A percentile compares a stretch with the other conserved stretches of the same genome.
These are phyloP conservation scores for Akanthomyces lecanii DNA, from an alignment of 2,329 filamentous ascomycete species.

Conservation along the genomic window DNA sequence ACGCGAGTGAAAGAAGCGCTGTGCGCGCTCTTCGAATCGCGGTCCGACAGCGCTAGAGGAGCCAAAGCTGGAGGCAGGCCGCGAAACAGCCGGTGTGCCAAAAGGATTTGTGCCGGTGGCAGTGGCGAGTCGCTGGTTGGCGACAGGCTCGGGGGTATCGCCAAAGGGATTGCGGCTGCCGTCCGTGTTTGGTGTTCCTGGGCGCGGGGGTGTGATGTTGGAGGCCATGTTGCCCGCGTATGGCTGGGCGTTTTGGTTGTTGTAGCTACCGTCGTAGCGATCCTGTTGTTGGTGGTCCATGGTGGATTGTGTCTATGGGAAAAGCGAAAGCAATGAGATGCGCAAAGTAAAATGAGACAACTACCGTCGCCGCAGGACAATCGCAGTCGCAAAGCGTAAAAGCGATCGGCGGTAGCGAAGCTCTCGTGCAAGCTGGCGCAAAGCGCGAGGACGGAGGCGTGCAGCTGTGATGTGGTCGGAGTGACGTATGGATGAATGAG, in stretches of 20 bases:
- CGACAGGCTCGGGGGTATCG: conserved; percentile 35
- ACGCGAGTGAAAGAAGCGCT: conserved; percentile 68
- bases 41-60: conserved; percentile 38
- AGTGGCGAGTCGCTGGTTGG: conserved; percentile 28
- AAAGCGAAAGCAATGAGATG: background rate
- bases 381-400: background rate
- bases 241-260: conserved; percentile 20
- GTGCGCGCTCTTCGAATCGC: conserved; percentile 35
- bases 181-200: conserved; percentile 41
- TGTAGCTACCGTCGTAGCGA: conserved; percentile 24
- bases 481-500: background rate
- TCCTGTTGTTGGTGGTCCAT: conserved; percentile 28
- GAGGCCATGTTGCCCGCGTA: conserved; percentile 36
- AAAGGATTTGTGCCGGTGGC: conserved; percentile 40
- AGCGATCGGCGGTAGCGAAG: background rate
- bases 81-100: conserved; percentile 40
- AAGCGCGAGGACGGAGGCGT: background rate
- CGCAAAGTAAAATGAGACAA: background rate
- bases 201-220: conserved; percentile 36
- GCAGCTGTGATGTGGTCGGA: background rate
- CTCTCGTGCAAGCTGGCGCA: background rate
- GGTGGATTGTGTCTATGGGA: background rate
- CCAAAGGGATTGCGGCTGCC: conserved; percentile 37
- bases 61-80: conserved; percentile 45
- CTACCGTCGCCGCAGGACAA: background rate